These are phyloP conservation scores for Auriscalpium vulgare DNA, from an alignment of 768 basidiomycete genomes.

Conservation along the genomic window DNA sequence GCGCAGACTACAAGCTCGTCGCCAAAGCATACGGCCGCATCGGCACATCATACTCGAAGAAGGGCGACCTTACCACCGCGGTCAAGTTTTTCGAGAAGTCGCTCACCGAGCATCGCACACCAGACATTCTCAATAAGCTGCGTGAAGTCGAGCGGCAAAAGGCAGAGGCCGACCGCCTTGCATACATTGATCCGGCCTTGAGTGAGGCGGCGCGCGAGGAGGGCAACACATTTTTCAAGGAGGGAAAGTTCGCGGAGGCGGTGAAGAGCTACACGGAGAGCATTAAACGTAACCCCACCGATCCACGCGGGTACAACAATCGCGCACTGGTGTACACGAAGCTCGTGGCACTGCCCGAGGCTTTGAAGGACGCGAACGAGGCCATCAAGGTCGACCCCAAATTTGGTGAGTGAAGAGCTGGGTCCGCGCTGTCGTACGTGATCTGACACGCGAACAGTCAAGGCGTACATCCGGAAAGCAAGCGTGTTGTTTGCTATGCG, in stretches of 20 bases:
- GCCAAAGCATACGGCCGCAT: slow-evolving; percentile 92
- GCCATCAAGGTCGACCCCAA: slow-evolving; percentile 86
- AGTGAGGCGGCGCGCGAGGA: slow-evolving; percentile 82
- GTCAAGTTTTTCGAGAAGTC: slow-evolving; percentile 93
- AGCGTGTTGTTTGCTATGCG: slow-evolving; percentile 84
- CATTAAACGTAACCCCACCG: slow-evolving; percentile 89
- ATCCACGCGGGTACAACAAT: slow-evolving; percentile 94
- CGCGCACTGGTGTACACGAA: slow-evolving; percentile 97
- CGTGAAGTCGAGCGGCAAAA: slow-evolving; percentile 75
- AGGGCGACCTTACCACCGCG: slow-evolving; percentile 65
- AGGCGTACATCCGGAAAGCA: slow-evolving; percentile 92
- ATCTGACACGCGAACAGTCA: slow-evolving; percentile 42
- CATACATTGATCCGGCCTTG: slow-evolving; percentile 83
- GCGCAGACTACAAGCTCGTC: slow-evolving; percentile 90
- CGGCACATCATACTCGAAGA: slow-evolving; percentile 78
- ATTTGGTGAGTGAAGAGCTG: slow-evolving; percentile 48
- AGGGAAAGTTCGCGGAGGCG: slow-evolving; percentile 82
- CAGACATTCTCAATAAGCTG: slow-evolving; percentile 85
- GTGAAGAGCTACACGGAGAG: slow-evolving; percentile 93
- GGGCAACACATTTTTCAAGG: slow-evolving; percentile 89
- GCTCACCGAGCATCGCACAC: slow-evolving; percentile 92
- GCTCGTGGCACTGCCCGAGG: slow-evolving; percentile 87
- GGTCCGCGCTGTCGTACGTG: background rate
- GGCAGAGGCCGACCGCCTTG: slow-evolving; percentile 66
- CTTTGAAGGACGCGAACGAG: slow-evolving; percentile 90